Percentiles rank a stretch among this genome's conserved stretches.
These are phyloP conservation scores for Xerocomus brunneocitrinus DNA, from an alignment of 768 basidiomycete genomes.

Conservation along the genomic window DNA sequence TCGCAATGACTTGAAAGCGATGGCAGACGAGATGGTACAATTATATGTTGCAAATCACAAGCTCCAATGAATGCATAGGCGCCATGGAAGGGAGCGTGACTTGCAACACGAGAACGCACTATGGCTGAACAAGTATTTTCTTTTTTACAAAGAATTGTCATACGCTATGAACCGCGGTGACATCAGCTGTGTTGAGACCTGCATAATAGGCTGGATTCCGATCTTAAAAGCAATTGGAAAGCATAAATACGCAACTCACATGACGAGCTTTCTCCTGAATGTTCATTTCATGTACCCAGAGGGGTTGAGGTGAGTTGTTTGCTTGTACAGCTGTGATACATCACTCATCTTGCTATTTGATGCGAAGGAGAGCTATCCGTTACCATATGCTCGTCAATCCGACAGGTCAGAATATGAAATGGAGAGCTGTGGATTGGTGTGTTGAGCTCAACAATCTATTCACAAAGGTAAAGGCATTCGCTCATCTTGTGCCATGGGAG, in stretches of 20 bases:
- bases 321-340: neutral
- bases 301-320: neutral
- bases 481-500: no score
- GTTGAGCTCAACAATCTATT: slow-evolving; percentile 41
- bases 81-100: slow-evolving; percentile 19
- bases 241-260: slow-evolving; percentile 32
- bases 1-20: slow-evolving; percentile 23
- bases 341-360: neutral
- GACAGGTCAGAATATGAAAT: slow-evolving; percentile 30
- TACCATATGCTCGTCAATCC: slow-evolving; percentile 32
- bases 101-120: slow-evolving; percentile 32
- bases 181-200: slow-evolving; percentile 28
- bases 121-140: slow-evolving; percentile 29
- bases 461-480: slow-evolving; percentile 26
- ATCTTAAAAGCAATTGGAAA: slow-evolving; percentile 32
- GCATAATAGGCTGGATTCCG: slow-evolving; percentile 22
- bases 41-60: slow-evolving; percentile 20
- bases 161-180: slow-evolving; percentile 33
- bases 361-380: neutral
- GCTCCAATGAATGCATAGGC: slow-evolving; percentile 26
- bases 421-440: slow-evolving; percentile 36
- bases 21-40: slow-evolving; percentile 17
- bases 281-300: neutral
- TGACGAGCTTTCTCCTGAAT: slow-evolving; percentile 19
- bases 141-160: slow-evolving; percentile 39